Conservation (phyloP, 306 rosid species). For the Vigna mungo region DNA sequence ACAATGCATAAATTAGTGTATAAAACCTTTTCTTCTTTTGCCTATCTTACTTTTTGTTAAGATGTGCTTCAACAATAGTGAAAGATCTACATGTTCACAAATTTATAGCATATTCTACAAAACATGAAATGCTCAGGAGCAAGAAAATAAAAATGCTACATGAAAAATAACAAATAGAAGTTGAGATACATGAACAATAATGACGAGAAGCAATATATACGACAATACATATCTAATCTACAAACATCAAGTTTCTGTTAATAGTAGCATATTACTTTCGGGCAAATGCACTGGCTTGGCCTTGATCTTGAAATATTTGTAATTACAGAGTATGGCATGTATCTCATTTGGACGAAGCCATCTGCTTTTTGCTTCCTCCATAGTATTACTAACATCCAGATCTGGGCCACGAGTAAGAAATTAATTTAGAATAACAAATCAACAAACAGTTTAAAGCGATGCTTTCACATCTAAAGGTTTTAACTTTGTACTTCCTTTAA, state of each 20-base stretch:
- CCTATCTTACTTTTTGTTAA: constrained; percentile 21
- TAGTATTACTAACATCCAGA: constrained; percentile 64
- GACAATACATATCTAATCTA: constrained; percentile 36
- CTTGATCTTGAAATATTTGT: constrained; percentile 75
- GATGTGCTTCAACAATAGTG: constrained; percentile 33
- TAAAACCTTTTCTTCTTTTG: not conserved
- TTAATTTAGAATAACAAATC: constrained; percentile 44
- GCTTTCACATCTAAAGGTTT: constrained; percentile 22
- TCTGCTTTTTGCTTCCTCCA: constrained; percentile 81
- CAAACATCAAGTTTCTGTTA: constrained; percentile 23
- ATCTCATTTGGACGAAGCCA: constrained; percentile 99
- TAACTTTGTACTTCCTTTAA: constrained; percentile 23
- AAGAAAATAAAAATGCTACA: constrained; percentile 25
- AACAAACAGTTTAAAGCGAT: constrained; percentile 26
- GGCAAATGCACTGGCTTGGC: constrained; percentile 89
- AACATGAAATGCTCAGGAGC: constrained; percentile 20
- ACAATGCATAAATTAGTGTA: constrained; percentile 30
- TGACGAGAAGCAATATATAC: constrained; percentile 14
- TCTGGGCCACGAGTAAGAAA: constrained; percentile 57
- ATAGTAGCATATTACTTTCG: constrained; percentile 64
- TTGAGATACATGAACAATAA: not conserved
- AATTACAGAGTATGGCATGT: constrained; percentile 82
- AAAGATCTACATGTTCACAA: constrained; percentile 23
- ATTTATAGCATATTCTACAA: constrained; percentile 11
- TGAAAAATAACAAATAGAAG: constrained; percentile 16